Conservation (phyloP, 2,329 filamentous ascomycete species). For the Exophiala bonariae region DNA sequence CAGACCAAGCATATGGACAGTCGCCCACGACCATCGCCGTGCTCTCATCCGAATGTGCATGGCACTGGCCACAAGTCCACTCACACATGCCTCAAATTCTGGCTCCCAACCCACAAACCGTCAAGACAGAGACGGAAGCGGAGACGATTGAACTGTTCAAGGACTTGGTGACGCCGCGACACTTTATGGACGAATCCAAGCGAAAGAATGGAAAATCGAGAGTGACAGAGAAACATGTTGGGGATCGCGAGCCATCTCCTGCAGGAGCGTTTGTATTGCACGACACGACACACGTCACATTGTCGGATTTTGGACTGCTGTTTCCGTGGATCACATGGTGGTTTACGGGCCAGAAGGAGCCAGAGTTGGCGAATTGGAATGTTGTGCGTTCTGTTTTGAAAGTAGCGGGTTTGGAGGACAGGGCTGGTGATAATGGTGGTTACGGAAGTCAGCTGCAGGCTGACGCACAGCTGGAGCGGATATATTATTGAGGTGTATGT, state of each 20-base stretch:
- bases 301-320: conserved; percentile 77
- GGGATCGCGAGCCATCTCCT: background rate
- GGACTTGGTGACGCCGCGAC: conserved; percentile 4
- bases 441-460: background rate
- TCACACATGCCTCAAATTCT: conserved; percentile 4
- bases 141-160: conserved; percentile 1
- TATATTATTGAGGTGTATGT: conserved; percentile 3
- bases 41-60: conserved; percentile 35
- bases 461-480: conserved; percentile 8
- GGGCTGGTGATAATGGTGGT: background rate
- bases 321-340: conserved; percentile 66
- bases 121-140: conserved; percentile 8
- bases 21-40: conserved; percentile 36
- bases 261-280: conserved; percentile 3
- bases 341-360: conserved; percentile 45
- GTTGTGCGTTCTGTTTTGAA: conserved; percentile 7
- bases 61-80: conserved; percentile 54
- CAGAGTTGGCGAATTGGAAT: conserved; percentile 18
- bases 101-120: background rate
- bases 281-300: conserved; percentile 70
- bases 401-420: conserved; percentile 1
- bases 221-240: background rate
- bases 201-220: conserved; percentile 1
- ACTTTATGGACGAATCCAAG: conserved; percentile 7
- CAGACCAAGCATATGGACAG: conserved; percentile 29